Conservation (phyloP, 2,329 filamentous ascomycete genomes). For the Leptosphaerulina australis region DNA sequence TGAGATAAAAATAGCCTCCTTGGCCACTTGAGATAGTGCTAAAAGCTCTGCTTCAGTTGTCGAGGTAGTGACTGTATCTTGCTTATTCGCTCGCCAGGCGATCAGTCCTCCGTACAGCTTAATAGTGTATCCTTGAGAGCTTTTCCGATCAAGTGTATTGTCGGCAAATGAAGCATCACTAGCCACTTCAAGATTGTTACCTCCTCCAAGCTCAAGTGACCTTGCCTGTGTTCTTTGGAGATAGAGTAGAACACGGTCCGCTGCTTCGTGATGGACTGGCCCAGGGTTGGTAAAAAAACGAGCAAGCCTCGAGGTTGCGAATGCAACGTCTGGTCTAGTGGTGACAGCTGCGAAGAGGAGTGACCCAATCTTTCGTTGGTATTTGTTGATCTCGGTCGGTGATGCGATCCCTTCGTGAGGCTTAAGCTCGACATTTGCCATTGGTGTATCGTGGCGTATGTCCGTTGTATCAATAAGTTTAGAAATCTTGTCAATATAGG, state of each 20-base stretch:
- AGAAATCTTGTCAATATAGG: neutral
- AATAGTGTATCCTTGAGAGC: conserved; percentile 14
- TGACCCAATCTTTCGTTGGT: neutral
- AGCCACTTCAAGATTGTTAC: conserved; percentile 5
- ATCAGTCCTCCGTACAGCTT: conserved; percentile 17
- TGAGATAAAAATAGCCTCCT: conserved; percentile 4
- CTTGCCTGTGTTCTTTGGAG: neutral
- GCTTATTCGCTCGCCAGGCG: conserved; percentile 6
- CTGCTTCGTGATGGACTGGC: neutral
- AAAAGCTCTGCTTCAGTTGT: too few relatives aligned
- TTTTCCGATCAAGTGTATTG: conserved; percentile 1
- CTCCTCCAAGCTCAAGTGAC: conserved; percentile 1
- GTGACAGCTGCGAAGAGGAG: conserved; percentile 8
- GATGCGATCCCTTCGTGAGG: neutral
- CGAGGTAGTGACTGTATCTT: conserved; percentile 18
- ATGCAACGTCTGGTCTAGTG: conserved; percentile 9
- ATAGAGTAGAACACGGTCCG: conserved; percentile 13
- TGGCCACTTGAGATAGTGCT: too few relatives aligned
- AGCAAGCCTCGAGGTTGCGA: conserved; percentile 6
- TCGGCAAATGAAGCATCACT: conserved; percentile 9
- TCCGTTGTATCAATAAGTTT: neutral
- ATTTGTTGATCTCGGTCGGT: neutral
- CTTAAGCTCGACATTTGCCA: neutral
- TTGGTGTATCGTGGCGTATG: neutral
- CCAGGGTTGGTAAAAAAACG: conserved; percentile 3